Conservation (phyloP, 2,329 filamentous ascomycete genomes). For the Colletotrichum paranaense region DNA sequence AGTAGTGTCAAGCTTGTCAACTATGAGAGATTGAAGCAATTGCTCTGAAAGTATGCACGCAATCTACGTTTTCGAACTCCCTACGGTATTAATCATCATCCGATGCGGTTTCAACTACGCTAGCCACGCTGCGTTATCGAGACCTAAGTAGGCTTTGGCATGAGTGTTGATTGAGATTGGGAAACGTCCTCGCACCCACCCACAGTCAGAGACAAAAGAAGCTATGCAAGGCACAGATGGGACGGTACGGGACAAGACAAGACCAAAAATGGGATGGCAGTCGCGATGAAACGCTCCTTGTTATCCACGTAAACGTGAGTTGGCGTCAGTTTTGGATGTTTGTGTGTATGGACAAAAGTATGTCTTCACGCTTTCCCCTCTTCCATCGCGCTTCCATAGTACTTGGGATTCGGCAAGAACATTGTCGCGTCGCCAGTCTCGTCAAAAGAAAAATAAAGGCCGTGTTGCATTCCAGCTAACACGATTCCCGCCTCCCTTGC, state of each 20-base stretch:
- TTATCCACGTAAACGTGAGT: background rate
- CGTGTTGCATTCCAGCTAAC: background rate
- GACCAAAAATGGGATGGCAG: background rate
- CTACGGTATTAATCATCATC: background rate
- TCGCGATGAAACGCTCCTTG: background rate
- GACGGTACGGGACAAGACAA: background rate
- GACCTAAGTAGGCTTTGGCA: background rate
- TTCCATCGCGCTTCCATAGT: background rate
- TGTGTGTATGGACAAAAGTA: background rate
- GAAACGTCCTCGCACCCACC: background rate
- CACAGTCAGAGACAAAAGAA: background rate
- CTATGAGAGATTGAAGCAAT: background rate
- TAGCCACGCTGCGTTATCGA: background rate
- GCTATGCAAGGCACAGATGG: background rate
- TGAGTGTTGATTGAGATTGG: background rate
- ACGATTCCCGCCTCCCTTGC: background rate
- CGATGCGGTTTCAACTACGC: no score
- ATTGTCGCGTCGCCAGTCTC: background rate
- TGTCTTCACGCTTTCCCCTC: background rate
- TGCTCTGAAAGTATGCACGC: background rate
- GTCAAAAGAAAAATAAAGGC: background rate
- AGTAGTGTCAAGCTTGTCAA: background rate
- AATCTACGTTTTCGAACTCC: background rate
- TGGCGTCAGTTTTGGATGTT: background rate
- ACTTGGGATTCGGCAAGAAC: background rate